Conservation (phyloP, 1,284 basidiomycete species). For the Ustanciosporium gigantosporum region DNA sequence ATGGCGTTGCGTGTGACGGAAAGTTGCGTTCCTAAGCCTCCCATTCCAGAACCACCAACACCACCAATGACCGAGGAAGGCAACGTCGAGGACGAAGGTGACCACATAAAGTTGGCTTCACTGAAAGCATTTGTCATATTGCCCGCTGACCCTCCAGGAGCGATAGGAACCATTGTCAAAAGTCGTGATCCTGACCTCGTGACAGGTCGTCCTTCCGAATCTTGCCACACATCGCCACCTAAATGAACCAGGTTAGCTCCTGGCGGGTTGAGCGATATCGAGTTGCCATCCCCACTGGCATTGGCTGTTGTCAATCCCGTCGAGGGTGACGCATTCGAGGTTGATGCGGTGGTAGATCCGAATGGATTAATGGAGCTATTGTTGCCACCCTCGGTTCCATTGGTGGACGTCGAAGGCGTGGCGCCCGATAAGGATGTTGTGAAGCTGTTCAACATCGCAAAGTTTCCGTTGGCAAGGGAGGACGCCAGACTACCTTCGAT, state of each 20-base stretch:
- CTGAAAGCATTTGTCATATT: not conserved
- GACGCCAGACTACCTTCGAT: not conserved
- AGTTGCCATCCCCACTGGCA: not conserved
- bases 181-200: conserved; percentile 39
- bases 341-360: not conserved
- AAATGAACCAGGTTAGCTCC: conserved; percentile 36
- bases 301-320: not conserved
- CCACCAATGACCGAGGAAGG: no score
- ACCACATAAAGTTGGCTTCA: not conserved
- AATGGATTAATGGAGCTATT: not conserved
- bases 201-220: conserved; percentile 38
- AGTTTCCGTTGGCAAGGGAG: conserved; percentile 20
- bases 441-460: conserved; percentile 28
- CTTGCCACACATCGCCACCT: conserved; percentile 45
- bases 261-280: not conserved
- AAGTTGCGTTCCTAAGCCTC: conserved; percentile 4
- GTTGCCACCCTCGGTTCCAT: not conserved
- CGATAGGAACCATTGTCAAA: conserved; percentile 45
- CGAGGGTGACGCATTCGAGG: no score
- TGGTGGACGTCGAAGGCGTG: not conserved
- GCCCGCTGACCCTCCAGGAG: not conserved
- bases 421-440: not conserved
- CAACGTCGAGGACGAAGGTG: not conserved
- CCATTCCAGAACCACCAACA: not conserved
- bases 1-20: conserved; percentile 27